These are phyloP conservation scores for Nymphaea colorata DNA, from an alignment of 164 flowering plant species.

Conservation along the genomic window DNA sequence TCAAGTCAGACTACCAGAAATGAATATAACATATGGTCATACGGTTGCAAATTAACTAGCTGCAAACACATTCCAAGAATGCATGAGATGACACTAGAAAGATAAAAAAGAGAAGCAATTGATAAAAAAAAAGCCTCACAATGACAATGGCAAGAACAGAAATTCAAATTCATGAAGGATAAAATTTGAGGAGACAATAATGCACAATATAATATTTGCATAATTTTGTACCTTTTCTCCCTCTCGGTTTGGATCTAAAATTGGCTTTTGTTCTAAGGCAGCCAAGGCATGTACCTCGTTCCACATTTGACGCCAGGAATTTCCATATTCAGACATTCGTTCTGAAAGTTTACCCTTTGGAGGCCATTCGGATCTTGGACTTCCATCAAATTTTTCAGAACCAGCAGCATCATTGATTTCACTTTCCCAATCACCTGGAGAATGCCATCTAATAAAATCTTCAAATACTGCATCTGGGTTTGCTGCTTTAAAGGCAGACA, in stretches of 20 bases:
- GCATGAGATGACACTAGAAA: no score
- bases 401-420: constrained; percentile 15
- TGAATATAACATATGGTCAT: no score
- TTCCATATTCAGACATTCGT: constrained; percentile 61
- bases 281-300: constrained; percentile 63
- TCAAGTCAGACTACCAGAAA: no score
- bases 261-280: constrained; percentile 82
- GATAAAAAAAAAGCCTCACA: no score
- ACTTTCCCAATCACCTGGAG: constrained; percentile 88
- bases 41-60: neutral
- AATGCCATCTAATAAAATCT: constrained; percentile 98
- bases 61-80: neutral
- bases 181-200: no score
- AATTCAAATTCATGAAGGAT: no score
- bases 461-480: constrained; percentile 91
- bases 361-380: constrained; percentile 45
- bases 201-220: no score
- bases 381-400: neutral
- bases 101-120: no score
- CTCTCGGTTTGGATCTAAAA: constrained; percentile 81
- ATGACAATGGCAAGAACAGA: no score
- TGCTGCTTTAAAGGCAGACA: constrained; percentile 99
- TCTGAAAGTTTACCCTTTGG: constrained; percentile 83
- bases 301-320: constrained; percentile 87
- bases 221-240: constrained; percentile 69